Evolutionary conservation across 2,329 filamentous ascomycete species (phyloP), one percentile per base, ranked within the genome.

Genomic region (Fusarium piperis): DNA sequence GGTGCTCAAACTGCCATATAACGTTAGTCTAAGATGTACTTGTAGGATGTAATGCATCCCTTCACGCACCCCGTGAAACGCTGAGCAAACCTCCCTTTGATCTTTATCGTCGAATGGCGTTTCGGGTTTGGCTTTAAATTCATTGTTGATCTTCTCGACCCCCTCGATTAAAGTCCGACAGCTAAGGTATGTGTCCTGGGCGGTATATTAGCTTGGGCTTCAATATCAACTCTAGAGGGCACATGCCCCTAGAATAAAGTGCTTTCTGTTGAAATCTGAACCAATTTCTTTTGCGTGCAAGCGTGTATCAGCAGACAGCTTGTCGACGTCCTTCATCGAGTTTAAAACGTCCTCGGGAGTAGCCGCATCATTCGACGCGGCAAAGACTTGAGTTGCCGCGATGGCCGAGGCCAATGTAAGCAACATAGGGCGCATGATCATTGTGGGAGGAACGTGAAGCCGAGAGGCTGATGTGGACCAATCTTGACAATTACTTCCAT

Each of bases 161-260:
- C 56, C 57, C 9, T 71, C 65, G 16, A 69, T 58, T 39, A 69
- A 52, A 16, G 56, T 46, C 20, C 62, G 57, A 18, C 68, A 72
- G 5, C 69, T 36, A 6, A 72, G 35, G 57, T 70, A 66, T 38
- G 65, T 39, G 23, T 70, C 62, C 62, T 72, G 20, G 10, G 46
- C 8, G 6, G 28, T 13, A 46, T 28, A 35, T 6, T 16, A 10
- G 35, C 15, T 28, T n/a, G 15, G 18, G 15, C 30, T 8, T 35
- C 32, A 13, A 13, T 6, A 4, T 35, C 30, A 4, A 23, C 20
- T 6, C 6, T 3, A 26, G 6, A 28, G 23, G 39, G 15, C 5
- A 39, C 38, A 26, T 56, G 58, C 69, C 46, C 62, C 65, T 16
- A 64, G 48, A 2, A 52, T 44, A 12, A 58, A 55, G 15, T 51